Percentiles rank a stretch among this genome's conserved stretches.
These are phyloP conservation scores for Ganoderma lucidum DNA, from an alignment of 1,284 basidiomycete genomes.

Conservation along the genomic window DNA sequence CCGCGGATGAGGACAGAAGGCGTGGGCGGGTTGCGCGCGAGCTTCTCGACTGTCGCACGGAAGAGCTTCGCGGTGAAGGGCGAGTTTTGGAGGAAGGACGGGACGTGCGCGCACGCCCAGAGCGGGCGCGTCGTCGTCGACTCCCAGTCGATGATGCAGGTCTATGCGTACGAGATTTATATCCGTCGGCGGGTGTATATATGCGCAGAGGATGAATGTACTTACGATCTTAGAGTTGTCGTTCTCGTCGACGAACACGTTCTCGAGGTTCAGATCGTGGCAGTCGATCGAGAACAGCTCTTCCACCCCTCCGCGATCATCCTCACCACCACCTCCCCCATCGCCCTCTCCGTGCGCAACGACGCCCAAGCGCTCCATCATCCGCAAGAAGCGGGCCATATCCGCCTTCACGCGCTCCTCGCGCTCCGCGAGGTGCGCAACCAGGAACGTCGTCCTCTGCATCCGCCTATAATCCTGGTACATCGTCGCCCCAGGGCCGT, in stretches of 20 bases:
- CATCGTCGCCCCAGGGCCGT: constrained; percentile 74
- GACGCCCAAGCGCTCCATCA: constrained; percentile 67
- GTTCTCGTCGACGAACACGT: constrained; percentile 77
- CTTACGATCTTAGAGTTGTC: constrained; percentile 76
- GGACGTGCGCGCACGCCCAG: constrained; percentile 83
- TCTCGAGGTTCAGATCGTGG: constrained; percentile 82
- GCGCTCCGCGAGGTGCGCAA: constrained; percentile 69
- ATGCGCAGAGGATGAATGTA: constrained; percentile 21
- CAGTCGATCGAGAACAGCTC: constrained; percentile 79
- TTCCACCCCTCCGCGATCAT: constrained; percentile 25
- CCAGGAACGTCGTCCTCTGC: constrained; percentile 78
- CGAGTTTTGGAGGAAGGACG: constrained; percentile 77
- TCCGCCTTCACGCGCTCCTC: constrained; percentile 70
- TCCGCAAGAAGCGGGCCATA: constrained; percentile 69
- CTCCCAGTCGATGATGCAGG: constrained; percentile 87
- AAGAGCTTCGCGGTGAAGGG: constrained; percentile 76
- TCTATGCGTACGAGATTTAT: constrained; percentile 49
- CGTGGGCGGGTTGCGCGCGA: constrained; percentile 43
- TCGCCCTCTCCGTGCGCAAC: constrained; percentile 37
- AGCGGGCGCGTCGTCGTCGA: constrained; percentile 83
- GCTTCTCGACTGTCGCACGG: constrained; percentile 62
- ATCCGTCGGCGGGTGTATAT: not conserved
- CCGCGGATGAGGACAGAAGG: constrained; percentile 30
- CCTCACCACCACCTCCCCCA: constrained; percentile 40
- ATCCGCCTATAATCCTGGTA: constrained; percentile 81